phyloP scores from a whole-genome alignment of 306 rosid genomes.

The Astragalus membranaceus region DNA sequence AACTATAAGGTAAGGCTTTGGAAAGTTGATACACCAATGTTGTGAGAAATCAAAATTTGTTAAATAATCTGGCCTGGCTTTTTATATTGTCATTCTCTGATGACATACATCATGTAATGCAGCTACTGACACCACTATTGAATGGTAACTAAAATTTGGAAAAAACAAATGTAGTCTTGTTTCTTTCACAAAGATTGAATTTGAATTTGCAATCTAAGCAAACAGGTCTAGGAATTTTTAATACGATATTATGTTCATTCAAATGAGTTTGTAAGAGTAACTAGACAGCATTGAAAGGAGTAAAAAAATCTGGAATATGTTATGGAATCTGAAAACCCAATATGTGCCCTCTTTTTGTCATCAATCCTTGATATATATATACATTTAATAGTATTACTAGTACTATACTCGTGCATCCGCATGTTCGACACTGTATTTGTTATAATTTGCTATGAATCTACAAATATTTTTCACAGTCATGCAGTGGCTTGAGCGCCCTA shows the following conservation, averaged over 20 bases:
- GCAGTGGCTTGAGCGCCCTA: too few species aligned
- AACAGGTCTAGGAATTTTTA: not conserved
- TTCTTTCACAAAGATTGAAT: not conserved
- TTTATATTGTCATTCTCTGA: conserved; percentile 25
- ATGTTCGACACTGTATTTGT: too few species aligned
- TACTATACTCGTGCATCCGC: too few species aligned
- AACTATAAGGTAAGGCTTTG: conserved; percentile 37
- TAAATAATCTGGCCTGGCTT: not conserved
- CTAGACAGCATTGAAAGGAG: not conserved
- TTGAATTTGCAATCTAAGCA: not conserved
- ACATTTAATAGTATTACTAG: too few species aligned
- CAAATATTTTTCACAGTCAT: too few species aligned
- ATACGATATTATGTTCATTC: not conserved
- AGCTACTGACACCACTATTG: not conserved
- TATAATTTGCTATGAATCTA: too few species aligned
- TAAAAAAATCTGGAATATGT: not conserved
- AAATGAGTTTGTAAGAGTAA: not conserved
- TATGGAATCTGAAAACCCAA: not conserved
- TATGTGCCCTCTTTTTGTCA: too few species aligned
- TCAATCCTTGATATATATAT: too few species aligned
- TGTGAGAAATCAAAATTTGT: conserved; percentile 8
- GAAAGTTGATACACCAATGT: not conserved
- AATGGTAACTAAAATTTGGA: not conserved
- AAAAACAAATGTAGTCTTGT: conserved; percentile 10
- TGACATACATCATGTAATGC: conserved; percentile 2